Conservation (phyloP, 2,329 filamentous ascomycete genomes). For the Hypoxylon sp. region DNA sequence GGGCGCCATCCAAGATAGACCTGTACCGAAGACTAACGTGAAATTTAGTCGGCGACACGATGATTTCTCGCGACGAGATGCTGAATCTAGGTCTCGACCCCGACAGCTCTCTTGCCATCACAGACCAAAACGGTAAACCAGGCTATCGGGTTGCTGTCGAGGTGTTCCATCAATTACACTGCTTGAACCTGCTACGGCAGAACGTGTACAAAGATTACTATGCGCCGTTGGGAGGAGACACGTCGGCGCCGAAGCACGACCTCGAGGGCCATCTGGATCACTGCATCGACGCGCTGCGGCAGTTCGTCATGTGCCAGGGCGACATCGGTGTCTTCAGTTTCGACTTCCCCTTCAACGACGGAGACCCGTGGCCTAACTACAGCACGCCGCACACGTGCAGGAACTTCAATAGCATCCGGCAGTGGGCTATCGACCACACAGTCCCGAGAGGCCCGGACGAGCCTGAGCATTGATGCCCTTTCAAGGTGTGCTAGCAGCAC, state of each 20-base stretch:
- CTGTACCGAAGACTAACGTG: constrained; percentile 7
- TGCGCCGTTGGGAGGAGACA: constrained; percentile 60
- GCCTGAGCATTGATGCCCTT: constrained; percentile 46
- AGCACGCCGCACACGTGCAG: constrained; percentile 65
- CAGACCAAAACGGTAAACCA: constrained; percentile 64
- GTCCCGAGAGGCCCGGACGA: constrained; percentile 53
- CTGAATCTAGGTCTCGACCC: constrained; percentile 64
- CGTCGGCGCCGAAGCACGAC: constrained; percentile 57
- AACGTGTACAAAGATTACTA: constrained; percentile 64
- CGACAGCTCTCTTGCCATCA: constrained; percentile 64
- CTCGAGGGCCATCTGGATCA: constrained; percentile 63
- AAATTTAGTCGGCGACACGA: constrained; percentile 67
- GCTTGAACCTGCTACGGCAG: constrained; percentile 61
- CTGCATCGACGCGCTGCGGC: constrained; percentile 65
- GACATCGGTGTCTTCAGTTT: constrained; percentile 68
- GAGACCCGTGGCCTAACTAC: constrained; percentile 66
- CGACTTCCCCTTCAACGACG: constrained; percentile 60
- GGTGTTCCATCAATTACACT: constrained; percentile 68
- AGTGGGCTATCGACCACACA: constrained; percentile 65
- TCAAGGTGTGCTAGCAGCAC: background rate
- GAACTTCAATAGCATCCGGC: constrained; percentile 63
- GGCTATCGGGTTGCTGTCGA: constrained; percentile 71
- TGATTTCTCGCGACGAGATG: constrained; percentile 67
- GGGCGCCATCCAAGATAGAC: background rate
- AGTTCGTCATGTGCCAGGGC: constrained; percentile 66